Conservation (phyloP, 1,284 basidiomycete species). For the Tilletia horrida region DNA sequence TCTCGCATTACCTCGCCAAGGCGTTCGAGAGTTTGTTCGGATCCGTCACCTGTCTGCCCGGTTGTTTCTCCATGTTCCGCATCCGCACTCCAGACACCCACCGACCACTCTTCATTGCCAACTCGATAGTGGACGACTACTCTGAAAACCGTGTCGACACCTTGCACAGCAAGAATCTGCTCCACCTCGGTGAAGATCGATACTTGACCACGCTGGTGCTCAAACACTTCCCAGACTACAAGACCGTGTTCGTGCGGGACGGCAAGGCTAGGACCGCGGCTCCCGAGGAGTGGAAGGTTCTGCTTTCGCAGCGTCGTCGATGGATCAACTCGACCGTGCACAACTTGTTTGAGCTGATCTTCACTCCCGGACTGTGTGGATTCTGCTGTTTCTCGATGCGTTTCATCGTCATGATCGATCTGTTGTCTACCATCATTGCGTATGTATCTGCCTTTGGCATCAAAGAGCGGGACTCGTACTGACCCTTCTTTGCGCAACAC, state of each 20-base stretch:
- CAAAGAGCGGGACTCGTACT: background rate
- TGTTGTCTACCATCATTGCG: conserved; percentile 71
- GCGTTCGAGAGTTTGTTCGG: conserved; percentile 96
- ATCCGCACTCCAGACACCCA: conserved; percentile 52
- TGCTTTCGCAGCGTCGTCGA: conserved; percentile 93
- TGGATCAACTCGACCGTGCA: conserved; percentile 99
- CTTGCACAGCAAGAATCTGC: conserved; percentile 79
- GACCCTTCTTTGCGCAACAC: background rate
- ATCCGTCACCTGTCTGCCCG: conserved; percentile 94
- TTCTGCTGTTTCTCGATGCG: conserved; percentile 93
- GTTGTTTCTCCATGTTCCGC: conserved; percentile 56
- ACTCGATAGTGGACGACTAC: conserved; percentile 85
- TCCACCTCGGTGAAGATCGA: conserved; percentile 97
- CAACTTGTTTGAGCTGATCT: conserved; percentile 87
- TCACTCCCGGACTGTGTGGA: conserved; percentile 87
- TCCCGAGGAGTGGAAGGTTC: conserved; percentile 77
- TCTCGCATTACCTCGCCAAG: conserved; percentile 77
- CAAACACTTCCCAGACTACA: conserved; percentile 63
- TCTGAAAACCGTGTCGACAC: conserved; percentile 95
- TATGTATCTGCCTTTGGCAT: background rate
- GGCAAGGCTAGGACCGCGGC: conserved; percentile 67
- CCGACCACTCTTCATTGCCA: conserved; percentile 62
- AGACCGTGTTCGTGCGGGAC: conserved; percentile 91
- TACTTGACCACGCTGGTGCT: conserved; percentile 91
- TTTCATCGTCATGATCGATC: conserved; percentile 93